phyloP scores from a whole-genome alignment of 1,284 basidiomycete species.

The Naganishia liquefaciens region DNA sequence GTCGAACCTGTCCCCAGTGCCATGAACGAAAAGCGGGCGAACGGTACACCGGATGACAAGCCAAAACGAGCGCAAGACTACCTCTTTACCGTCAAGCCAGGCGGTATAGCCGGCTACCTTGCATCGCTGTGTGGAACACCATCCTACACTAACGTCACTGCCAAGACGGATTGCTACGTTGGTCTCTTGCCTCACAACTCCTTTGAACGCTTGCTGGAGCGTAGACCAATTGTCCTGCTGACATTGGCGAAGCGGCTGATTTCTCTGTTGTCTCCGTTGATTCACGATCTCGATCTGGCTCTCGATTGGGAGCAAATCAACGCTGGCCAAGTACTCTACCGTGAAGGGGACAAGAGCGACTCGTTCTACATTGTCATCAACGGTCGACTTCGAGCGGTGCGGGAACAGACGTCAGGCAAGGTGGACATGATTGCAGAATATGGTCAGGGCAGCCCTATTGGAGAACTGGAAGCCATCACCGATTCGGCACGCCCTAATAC shows the following conservation, averaged over 20 bases:
- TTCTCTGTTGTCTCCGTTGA: conserved; percentile 79
- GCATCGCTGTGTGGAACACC: conserved; percentile 87
- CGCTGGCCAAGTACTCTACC: conserved; percentile 84
- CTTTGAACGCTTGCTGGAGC: conserved; percentile 85
- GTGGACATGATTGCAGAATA: conserved; percentile 88
- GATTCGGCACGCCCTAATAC: conserved; percentile 84
- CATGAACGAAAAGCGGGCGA: conserved; percentile 10
- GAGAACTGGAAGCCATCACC: conserved; percentile 95
- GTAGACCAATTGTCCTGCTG: conserved; percentile 88
- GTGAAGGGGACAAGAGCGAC: conserved; percentile 83
- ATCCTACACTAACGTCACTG: conserved; percentile 84
- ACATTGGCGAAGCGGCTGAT: conserved; percentile 96
- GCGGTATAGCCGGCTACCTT: conserved; percentile 97
- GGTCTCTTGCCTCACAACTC: conserved; percentile 88
- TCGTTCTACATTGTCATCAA: conserved; percentile 98
- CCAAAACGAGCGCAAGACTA: conserved; percentile 52
- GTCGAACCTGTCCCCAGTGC: conserved; percentile 27
- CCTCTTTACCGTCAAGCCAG: conserved; percentile 89
- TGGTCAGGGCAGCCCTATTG: conserved; percentile 73
- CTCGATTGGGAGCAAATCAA: conserved; percentile 98
- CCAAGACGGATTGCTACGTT: conserved; percentile 96
- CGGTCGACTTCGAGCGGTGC: conserved; percentile 81
- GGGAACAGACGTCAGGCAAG: conserved; percentile 63
- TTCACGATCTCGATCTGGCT: conserved; percentile 94
- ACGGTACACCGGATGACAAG: conserved; percentile 2